Percentiles rank a stretch among this genome's conserved stretches.
Evolutionary conservation across 257 asterid genomes (phyloP).

Genomic region (Solanum neorickii): DNA sequence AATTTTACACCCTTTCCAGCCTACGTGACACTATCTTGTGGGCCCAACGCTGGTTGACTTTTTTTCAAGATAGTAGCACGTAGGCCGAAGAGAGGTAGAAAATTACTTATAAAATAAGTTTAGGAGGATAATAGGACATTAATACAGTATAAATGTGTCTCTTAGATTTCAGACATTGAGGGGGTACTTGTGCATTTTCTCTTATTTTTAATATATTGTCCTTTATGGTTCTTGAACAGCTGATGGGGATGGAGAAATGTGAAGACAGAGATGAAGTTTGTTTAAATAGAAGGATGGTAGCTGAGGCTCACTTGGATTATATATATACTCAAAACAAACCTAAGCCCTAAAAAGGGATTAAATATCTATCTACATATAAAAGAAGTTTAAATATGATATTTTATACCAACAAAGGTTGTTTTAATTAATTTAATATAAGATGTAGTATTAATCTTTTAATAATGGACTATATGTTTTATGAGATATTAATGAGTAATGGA

Average conservation of each 20-base stretch:
- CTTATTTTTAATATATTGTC: neutral
- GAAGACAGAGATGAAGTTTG: conserved; percentile 30
- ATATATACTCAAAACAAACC: conserved; percentile 50
- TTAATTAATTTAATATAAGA: neutral
- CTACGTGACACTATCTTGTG: no score
- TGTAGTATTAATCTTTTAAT: neutral
- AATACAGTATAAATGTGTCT: no score
- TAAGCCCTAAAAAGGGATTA: neutral
- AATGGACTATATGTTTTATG: neutral
- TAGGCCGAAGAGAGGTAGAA: no score
- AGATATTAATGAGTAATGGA: neutral
- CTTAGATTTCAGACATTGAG: no score
- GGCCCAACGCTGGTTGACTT: no score
- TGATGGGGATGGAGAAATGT: conserved; percentile 46
- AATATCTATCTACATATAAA: neutral
- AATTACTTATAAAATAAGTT: no score
- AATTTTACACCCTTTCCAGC: no score
- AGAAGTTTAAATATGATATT: neutral
- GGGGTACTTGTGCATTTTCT: no score
- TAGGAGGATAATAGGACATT: no score
- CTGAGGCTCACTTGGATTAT: conserved; percentile 63
- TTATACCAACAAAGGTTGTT: neutral
- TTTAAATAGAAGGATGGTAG: conserved; percentile 43
- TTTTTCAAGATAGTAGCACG: no score
- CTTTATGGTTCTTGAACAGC: conserved; percentile 7